phyloP scores from a whole-genome alignment of 2,329 filamentous ascomycete genomes.

The Verticillium nubilum region DNA sequence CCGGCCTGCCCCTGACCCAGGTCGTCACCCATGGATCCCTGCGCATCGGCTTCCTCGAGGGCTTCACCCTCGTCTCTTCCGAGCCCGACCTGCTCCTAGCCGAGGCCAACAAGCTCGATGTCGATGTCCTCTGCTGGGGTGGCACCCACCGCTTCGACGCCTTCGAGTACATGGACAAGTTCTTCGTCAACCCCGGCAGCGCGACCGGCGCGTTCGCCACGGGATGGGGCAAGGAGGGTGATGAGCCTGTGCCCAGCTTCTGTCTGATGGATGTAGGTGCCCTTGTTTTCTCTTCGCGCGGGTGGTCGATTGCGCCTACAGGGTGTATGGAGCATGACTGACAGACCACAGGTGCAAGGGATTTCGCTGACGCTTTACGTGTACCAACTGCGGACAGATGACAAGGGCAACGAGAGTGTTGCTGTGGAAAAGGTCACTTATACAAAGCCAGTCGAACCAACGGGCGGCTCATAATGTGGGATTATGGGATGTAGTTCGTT shows the following conservation, averaged over 20 bases:
- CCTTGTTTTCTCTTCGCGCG: not conserved
- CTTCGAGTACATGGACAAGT: slow-evolving; percentile 70
- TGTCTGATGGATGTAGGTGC: slow-evolving; percentile 92
- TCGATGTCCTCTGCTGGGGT: slow-evolving; percentile 65
- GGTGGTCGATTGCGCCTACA: not conserved
- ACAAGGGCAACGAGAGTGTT: slow-evolving; percentile 71
- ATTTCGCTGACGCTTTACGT: slow-evolving; percentile 95
- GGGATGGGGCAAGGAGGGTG: slow-evolving; percentile 51
- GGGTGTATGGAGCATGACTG: not conserved
- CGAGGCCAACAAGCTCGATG: slow-evolving; percentile 63
- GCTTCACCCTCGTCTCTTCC: slow-evolving; percentile 61
- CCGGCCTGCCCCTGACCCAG: slow-evolving; percentile 59
- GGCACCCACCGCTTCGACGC: slow-evolving; percentile 65
- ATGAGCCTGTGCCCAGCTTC: slow-evolving; percentile 83
- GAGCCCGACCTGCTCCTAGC: slow-evolving; percentile 63
- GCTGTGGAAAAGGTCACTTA: slow-evolving; percentile 84
- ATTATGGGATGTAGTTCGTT: too few relatives aligned
- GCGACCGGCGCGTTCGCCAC: slow-evolving; percentile 59
- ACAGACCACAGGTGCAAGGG: slow-evolving; percentile 69
- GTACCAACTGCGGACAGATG: slow-evolving; percentile 77
- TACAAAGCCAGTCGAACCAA: slow-evolving; percentile 65
- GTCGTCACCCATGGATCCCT: slow-evolving; percentile 61
- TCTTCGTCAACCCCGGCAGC: slow-evolving; percentile 65
- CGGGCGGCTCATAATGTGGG: slow-evolving; percentile 42
- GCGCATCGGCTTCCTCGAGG: slow-evolving; percentile 62